A percentile compares a stretch with the other conserved stretches of the same genome.
phyloP scores from a whole-genome alignment of 1,284 basidiomycete species.

The Ustilago lituana region DNA sequence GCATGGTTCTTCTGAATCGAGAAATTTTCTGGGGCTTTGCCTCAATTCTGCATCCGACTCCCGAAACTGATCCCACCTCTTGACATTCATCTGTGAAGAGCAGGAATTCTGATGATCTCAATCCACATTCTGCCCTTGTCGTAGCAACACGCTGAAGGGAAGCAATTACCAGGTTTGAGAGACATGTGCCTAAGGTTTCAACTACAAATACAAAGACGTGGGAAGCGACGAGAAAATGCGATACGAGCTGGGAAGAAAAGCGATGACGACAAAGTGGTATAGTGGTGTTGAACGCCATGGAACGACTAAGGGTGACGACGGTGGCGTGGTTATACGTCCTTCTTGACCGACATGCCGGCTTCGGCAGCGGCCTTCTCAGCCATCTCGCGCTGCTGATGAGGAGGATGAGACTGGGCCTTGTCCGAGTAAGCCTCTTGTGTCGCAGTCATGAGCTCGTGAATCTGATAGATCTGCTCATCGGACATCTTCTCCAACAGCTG shows the following conservation, averaged over 20 bases:
- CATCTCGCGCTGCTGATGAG: conserved; percentile 27
- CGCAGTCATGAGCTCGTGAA: conserved; percentile 64
- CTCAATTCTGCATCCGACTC: conserved; percentile 6
- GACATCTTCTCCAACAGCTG: conserved; percentile 61
- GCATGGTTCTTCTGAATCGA: too few species aligned
- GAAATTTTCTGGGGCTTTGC: conserved; percentile 5
- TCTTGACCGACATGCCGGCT: conserved; percentile 44
- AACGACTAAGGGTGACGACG: neutral
- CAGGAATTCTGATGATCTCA: too few species aligned
- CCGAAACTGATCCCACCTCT: conserved; percentile 8
- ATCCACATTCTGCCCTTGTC: too few species aligned
- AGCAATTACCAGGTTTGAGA: too few species aligned
- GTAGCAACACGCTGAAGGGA: too few species aligned
- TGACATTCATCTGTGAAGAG: too few species aligned
- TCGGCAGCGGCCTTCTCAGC: conserved; percentile 42
- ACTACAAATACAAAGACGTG: conserved; percentile 36
- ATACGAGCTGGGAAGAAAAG: conserved; percentile 6
- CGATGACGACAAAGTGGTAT: conserved; percentile 4
- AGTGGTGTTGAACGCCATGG: too few species aligned
- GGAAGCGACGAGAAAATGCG: conserved; percentile 11
- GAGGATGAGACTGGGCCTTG: conserved; percentile 44
- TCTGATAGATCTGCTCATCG: conserved; percentile 67
- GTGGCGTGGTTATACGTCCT: conserved; percentile 13
- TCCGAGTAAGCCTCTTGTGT: conserved; percentile 58
- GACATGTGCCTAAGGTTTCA: too few species aligned